A percentile compares a stretch with the other conserved stretches of the same genome.
Conservation (phyloP, 1,284 basidiomycete species). For the Sutorius eximius region DNA sequence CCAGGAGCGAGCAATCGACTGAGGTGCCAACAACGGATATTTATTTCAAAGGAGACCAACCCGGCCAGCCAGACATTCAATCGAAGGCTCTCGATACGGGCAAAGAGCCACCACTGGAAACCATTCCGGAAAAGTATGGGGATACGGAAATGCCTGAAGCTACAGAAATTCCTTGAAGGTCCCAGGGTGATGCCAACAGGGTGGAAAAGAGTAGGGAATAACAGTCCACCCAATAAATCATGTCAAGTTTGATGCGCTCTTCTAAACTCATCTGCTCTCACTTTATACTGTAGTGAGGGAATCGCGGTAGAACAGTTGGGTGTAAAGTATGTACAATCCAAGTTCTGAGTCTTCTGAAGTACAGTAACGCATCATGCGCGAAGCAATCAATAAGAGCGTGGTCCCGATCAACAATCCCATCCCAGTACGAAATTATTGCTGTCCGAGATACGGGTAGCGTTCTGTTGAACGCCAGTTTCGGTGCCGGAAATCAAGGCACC, state of each 20-base stretch:
- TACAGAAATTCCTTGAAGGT: background rate
- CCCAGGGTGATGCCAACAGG: background rate
- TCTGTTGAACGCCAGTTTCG: conserved; percentile 10
- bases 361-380: background rate
- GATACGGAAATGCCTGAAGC: background rate
- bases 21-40: conserved; percentile 12
- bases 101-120: conserved; percentile 16
- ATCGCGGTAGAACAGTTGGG: background rate
- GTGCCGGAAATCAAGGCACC: conserved; percentile 33
- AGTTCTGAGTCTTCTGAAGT: background rate
- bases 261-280: background rate
- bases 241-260: background rate
- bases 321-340: conserved; percentile 4
- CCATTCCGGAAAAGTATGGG: conserved; percentile 20
- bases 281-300: background rate
- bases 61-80: conserved; percentile 42
- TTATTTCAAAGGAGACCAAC: conserved; percentile 45
- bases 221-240: background rate
- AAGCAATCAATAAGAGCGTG: background rate
- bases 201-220: background rate
- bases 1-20: conserved; percentile 8
- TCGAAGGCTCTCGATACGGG: background rate
- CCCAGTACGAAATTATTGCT: conserved; percentile 55
- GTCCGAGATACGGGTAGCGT: conserved; percentile 20
- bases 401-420: conserved; percentile 56